phyloP scores from a whole-genome alignment of 495 filamentous ascomycete species.

The Lasiosphaeria ovina region DNA sequence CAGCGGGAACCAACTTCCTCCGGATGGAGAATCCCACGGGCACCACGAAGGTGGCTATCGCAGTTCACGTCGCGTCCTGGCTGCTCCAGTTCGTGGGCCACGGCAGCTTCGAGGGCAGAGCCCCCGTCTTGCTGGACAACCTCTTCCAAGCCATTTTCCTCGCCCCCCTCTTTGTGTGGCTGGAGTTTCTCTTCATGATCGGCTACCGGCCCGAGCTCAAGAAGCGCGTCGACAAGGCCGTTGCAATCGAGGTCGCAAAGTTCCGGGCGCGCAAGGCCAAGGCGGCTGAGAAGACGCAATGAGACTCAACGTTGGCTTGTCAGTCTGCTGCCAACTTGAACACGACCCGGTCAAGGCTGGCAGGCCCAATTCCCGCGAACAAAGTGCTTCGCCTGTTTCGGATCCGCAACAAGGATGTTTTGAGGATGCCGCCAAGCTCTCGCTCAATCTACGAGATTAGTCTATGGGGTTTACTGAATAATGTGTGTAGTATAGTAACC shows the following conservation, averaged over 20 bases:
- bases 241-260: conserved; percentile 66
- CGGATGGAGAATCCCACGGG: conserved; percentile 60
- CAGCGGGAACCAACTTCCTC: conserved; percentile 74
- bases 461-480: no score
- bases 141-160: conserved; percentile 85
- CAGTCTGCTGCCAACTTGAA: not conserved
- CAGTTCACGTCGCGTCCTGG: conserved; percentile 73
- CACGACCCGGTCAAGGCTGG: no score
- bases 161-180: conserved; percentile 98
- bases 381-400: no score
- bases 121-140: conserved; percentile 88
- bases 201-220: conserved; percentile 89
- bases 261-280: conserved; percentile 44
- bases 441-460: no score
- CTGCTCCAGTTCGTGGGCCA: conserved; percentile 88
- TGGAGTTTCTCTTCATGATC: conserved; percentile 87
- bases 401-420: no score
- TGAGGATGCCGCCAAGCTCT: no score
- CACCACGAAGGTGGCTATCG: conserved; percentile 69
- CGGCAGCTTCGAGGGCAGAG: conserved; percentile 81
- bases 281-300: conserved; percentile 9
- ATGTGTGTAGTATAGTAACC: no score
- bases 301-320: not conserved
- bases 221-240: conserved; percentile 70
- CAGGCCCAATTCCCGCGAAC: no score